Evolutionary conservation across 148 eudicot species (phyloP).

Genomic region (Silene uniflora): DNA sequence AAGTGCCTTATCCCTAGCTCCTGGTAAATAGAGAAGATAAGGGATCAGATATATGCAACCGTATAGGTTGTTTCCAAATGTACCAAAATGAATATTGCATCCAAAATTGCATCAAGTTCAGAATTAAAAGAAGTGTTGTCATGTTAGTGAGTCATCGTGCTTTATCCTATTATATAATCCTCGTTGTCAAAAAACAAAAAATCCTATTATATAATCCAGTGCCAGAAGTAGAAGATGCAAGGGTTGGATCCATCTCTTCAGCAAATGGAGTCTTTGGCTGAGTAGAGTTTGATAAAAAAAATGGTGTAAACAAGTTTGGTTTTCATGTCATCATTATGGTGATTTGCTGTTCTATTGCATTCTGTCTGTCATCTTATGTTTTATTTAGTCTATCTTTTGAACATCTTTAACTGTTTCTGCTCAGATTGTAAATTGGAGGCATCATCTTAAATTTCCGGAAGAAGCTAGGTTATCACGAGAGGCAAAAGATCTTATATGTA

Average conservation of each 20-base stretch:
- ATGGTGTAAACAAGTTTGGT: background rate
- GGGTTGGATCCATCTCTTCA: too few species aligned
- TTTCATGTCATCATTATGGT: background rate
- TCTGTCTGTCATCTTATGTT: background rate
- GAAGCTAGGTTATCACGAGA: conserved; percentile 92
- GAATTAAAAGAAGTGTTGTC: background rate
- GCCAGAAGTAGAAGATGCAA: too few species aligned
- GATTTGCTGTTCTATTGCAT: background rate
- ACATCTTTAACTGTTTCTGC: conserved; percentile 1
- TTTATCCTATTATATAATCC: too few species aligned
- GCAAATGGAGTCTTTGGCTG: background rate
- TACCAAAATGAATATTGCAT: too few species aligned
- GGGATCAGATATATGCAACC: too few species aligned
- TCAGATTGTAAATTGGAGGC: conserved; percentile 98
- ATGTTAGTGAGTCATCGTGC: too few species aligned
- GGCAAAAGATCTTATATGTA: conserved; percentile 91
- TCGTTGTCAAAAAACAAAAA: too few species aligned
- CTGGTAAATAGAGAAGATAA: too few species aligned
- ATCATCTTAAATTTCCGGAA: conserved; percentile 91
- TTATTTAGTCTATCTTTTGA: background rate
- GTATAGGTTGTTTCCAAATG: too few species aligned
- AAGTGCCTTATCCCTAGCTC: too few species aligned
- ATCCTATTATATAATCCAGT: too few species aligned
- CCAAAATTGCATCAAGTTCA: too few species aligned
- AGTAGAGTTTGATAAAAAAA: background rate